These are phyloP conservation scores for Orbilia ellipsospora DNA, from an alignment of 2,329 filamentous ascomycete species.

Conservation along the genomic window DNA sequence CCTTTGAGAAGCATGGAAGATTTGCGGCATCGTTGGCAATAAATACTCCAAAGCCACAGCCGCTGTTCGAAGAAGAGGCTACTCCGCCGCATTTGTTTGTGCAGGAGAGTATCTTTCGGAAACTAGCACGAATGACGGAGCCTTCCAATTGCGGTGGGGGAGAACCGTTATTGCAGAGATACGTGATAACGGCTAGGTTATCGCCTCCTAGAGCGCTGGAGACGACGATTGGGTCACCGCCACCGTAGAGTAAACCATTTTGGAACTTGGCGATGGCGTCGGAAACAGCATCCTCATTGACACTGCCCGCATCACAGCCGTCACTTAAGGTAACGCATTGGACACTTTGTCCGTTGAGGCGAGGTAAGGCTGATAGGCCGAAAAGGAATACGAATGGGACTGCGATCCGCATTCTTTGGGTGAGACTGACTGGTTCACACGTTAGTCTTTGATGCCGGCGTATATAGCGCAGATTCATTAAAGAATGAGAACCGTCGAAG, in stretches of 20 bases:
- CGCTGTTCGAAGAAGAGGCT: not conserved
- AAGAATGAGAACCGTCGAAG: too few relatives aligned
- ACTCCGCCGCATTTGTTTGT: conserved; percentile 24
- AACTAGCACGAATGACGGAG: conserved; percentile 18
- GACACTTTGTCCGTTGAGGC: conserved; percentile 11
- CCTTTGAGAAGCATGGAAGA: conserved; percentile 25
- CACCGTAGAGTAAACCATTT: conserved; percentile 30
- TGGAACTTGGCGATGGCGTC: conserved; percentile 28
- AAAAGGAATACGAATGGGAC: conserved; percentile 13
- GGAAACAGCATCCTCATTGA: conserved; percentile 15
- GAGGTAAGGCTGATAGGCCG: conserved; percentile 12
- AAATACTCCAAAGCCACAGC: conserved; percentile 26
- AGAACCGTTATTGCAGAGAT: conserved; percentile 19
- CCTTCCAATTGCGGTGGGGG: conserved; percentile 25
- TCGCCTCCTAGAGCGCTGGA: conserved; percentile 13
- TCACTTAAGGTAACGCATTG: conserved; percentile 26
- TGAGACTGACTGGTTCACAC: too few relatives aligned
- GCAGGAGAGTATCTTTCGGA: conserved; percentile 25
- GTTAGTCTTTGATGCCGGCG: too few relatives aligned
- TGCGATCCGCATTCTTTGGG: conserved; percentile 12
- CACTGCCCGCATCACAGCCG: conserved; percentile 16
- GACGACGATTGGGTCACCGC: conserved; percentile 16
- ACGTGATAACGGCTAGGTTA: conserved; percentile 23
- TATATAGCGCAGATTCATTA: too few relatives aligned
- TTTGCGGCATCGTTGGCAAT: conserved; percentile 25